Evolutionary conservation across 1,284 basidiomycete species (phyloP), one percentile per base, ranked within the genome.

Genomic region (Xerocomus amazonicus): DNA sequence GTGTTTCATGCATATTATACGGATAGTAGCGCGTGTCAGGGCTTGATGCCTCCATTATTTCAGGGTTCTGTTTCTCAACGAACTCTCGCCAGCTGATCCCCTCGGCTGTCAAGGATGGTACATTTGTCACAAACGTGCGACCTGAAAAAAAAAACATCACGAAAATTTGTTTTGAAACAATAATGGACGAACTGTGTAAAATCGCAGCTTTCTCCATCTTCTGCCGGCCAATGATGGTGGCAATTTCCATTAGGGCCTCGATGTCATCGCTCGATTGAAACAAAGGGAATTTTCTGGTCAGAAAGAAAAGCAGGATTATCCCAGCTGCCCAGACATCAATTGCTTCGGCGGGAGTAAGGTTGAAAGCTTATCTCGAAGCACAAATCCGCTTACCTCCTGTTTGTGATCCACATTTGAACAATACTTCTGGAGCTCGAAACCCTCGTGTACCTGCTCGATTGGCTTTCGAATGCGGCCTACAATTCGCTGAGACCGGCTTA

Each of bases 261-360:
- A 87, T 81, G 66, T 99, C 96, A 66, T 98, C 94, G 61, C 83
- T 90, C 26, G 95, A 92, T 63, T 95, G 92, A 73, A 99, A 96
- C 19, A 98, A 71, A 1, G 96, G 96, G 62, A 98, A 99, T 58
- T 97, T 96, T 52, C 84, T 82, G 0, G 88, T 88, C 23, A 99
- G 76, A 70, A 98, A 94, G 67, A 94, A 95, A 6, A 99, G 76
- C 0, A 99, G 71, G 47, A 98, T 97, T 63, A 90, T 87, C 1
- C 96, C 96, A 1, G 84, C 92, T 2, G 95, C 90, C 96, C 96
- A 99, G 36, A 98, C 83, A 64, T 99, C 96, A 61, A 99, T 87
- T 9, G 96, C 96, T 92, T 63, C 46, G 50, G 23, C 31, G 44
- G 23, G 19, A 39, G 9, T 57, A 46, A 57, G 48, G 50, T 36